phyloP scores from a whole-genome alignment of 768 basidiomycete genomes.

The Gelatoporia subvermispora region DNA sequence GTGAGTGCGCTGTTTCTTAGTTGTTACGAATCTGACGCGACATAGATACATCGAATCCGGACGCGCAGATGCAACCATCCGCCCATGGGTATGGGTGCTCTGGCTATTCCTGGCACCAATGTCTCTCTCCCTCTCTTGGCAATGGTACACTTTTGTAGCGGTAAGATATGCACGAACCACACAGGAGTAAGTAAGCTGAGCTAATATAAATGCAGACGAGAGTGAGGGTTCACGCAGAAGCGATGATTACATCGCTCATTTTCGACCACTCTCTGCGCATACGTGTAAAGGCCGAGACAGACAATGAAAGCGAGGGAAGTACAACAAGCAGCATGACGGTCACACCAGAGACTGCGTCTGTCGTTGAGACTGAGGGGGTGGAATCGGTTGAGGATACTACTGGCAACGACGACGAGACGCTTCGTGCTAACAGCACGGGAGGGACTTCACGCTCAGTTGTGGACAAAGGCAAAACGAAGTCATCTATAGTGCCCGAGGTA shows the following conservation, averaged over 20 bases:
- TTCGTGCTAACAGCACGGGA: no score
- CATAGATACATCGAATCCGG: constrained; percentile 54
- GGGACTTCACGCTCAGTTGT: no score
- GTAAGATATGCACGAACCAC: constrained; percentile 7
- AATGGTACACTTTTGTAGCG: constrained; percentile 43
- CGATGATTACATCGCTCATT: constrained; percentile 43
- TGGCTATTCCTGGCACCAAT: constrained; percentile 46
- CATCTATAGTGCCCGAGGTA: no score
- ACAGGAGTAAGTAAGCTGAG: no score
- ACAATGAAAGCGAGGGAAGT: not conserved
- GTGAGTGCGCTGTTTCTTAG: constrained; percentile 15
- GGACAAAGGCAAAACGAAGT: no score
- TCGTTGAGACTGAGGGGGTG: not conserved
- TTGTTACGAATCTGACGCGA: not conserved
- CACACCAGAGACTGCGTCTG: not conserved
- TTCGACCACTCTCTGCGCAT: constrained; percentile 56
- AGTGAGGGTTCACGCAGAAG: constrained; percentile 43
- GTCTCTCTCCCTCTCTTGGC: constrained; percentile 38
- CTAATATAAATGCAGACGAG: constrained; percentile 27
- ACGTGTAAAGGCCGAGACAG: constrained; percentile 45
- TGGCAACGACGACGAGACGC: not conserved
- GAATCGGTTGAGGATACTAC: not conserved
- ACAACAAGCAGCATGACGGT: not conserved
- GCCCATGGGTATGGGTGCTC: constrained; percentile 67
- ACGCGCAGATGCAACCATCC: constrained; percentile 43